These are phyloP conservation scores for Melaleuca quinquenervia DNA, from an alignment of 345 rosid species.

Conservation along the genomic window DNA sequence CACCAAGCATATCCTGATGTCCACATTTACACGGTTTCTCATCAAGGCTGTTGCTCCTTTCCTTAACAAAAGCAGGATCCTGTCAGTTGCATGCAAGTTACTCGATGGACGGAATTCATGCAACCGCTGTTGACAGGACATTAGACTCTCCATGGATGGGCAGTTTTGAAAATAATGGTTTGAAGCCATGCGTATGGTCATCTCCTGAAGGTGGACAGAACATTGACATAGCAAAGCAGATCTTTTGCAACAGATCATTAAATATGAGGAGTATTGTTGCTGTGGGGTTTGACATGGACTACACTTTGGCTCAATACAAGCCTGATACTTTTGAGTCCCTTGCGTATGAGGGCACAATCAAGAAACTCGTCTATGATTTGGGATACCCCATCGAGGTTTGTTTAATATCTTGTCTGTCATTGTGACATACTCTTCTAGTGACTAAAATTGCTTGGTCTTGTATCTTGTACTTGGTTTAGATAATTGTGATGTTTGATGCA, in stretches of 20 bases:
- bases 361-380: slow-evolving; percentile 76
- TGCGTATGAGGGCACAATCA: slow-evolving; percentile 82
- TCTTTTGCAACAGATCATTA: slow-evolving; percentile 90
- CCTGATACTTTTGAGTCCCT: slow-evolving; percentile 95
- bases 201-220: slow-evolving; percentile 50
- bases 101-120: slow-evolving; percentile 36
- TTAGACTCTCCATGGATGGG: slow-evolving; percentile 15
- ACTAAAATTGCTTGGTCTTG: neutral
- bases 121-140: slow-evolving; percentile 14
- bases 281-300: slow-evolving; percentile 98
- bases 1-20: neutral
- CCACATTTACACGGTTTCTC: neutral
- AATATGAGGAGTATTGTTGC: slow-evolving; percentile 91
- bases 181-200: slow-evolving; percentile 50
- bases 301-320: slow-evolving; percentile 93
- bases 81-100: slow-evolving; percentile 22
- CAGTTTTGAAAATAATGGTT: slow-evolving; percentile 16
- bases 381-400: slow-evolving; percentile 90
- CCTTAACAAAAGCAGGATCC: slow-evolving; percentile 31
- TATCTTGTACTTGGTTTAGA: neutral
- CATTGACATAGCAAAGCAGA: slow-evolving; percentile 58
- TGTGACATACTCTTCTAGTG: neutral
- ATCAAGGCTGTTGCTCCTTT: neutral
- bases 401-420: neutral
- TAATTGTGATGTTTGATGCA: neutral